phyloP scores from a whole-genome alignment of 306 rosid species.

The Ziziphus jujuba region DNA sequence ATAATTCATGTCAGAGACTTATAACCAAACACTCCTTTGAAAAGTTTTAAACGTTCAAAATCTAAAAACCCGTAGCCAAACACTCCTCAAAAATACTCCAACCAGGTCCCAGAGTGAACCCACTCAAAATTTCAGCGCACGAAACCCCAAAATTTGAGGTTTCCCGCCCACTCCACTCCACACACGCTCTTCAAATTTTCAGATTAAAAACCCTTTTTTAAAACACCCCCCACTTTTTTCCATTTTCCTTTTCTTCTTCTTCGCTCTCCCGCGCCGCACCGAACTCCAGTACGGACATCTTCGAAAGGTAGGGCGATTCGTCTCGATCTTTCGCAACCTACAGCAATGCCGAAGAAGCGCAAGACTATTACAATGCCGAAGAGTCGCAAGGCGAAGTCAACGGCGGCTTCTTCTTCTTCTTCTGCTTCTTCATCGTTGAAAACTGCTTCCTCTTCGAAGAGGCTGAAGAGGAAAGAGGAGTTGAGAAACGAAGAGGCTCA shows the following conservation, averaged over 20 bases:
- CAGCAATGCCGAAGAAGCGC: conserved; percentile 23
- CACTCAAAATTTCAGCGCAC: neutral
- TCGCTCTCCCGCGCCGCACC: too few relatives aligned
- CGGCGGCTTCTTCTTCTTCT: neutral
- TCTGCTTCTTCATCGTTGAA: neutral
- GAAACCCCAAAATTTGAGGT: neutral
- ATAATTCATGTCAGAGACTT: neutral
- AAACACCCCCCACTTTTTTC: neutral
- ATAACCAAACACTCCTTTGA: neutral
- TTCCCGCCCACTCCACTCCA: neutral
- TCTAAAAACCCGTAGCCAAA: neutral
- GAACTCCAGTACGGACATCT: too few relatives aligned
- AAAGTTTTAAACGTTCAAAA: too few relatives aligned
- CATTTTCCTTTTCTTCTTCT: neutral
- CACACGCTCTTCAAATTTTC: neutral
- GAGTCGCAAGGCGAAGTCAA: neutral
- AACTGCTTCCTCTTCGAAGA: conserved; percentile 19
- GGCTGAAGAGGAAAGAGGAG: conserved; percentile 2
- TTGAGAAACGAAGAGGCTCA: conserved; percentile 2
- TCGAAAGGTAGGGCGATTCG: neutral
- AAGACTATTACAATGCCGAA: neutral
- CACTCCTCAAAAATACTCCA: neutral
- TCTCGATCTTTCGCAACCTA: neutral
- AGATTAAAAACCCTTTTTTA: neutral
- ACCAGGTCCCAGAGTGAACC: neutral